Evolutionary conservation across 148 eudicot species (phyloP).

Genomic region (Chenopodium suecicum): DNA sequence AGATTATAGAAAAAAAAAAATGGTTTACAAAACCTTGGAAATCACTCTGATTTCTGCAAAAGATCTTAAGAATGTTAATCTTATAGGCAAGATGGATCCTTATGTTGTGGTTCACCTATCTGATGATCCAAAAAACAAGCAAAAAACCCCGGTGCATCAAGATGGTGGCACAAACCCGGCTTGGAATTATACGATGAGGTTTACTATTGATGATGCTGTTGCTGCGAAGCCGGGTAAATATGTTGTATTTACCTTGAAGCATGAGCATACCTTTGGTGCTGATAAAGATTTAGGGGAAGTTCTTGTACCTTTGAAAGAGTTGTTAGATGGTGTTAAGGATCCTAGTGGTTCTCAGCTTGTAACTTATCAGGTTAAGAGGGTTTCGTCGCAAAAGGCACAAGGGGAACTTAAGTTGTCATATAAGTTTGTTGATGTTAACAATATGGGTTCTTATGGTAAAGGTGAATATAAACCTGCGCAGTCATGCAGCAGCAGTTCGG

Average conservation of each 20-base stretch:
- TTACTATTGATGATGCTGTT: conserved; percentile 32
- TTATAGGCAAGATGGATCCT: conserved; percentile 49
- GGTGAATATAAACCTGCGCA: background rate
- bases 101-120: conserved; percentile 36
- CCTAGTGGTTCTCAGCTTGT: conserved; percentile 17
- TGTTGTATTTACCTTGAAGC: conserved; percentile 32
- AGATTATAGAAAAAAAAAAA: background rate
- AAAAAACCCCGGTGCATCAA: conserved; percentile 45
- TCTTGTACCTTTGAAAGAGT: conserved; percentile 37
- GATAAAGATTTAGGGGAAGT: conserved; percentile 56
- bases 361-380: conserved; percentile 37
- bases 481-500: background rate
- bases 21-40: conserved; percentile 39
- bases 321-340: conserved; percentile 32
- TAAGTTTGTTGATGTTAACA: conserved; percentile 25
- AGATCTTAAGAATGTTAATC: conserved; percentile 50
- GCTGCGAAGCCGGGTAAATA: conserved; percentile 14
- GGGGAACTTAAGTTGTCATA: conserved; percentile 39
- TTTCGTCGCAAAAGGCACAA: conserved; percentile 25
- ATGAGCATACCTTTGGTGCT: conserved; percentile 35
- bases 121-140: conserved; percentile 38
- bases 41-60: conserved; percentile 43
- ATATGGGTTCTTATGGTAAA: background rate
- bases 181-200: conserved; percentile 47
- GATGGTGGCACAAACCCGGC: conserved; percentile 45